phyloP scores from a whole-genome alignment of 495 filamentous ascomycete genomes.

The Lasiosphaeria ovina region DNA sequence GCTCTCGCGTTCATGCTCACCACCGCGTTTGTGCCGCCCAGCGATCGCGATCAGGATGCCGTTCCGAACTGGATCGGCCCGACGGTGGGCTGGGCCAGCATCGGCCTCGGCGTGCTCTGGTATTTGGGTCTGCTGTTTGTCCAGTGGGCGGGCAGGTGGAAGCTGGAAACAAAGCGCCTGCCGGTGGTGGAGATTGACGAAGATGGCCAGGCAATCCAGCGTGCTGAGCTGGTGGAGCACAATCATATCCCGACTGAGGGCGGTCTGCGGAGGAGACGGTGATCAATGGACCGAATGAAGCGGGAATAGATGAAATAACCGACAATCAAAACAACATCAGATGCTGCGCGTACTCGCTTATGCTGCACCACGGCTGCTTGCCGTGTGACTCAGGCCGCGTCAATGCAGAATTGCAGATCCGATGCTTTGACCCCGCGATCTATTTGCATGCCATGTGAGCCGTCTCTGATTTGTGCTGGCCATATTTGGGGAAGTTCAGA shows the following conservation, averaged over 20 bases:
- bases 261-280: too few species aligned
- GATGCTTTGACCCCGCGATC: too few species aligned
- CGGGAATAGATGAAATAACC: too few species aligned
- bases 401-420: too few species aligned
- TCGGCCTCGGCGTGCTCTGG: constrained; percentile 1
- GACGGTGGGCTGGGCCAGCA: constrained; percentile 1
- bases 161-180: constrained; percentile 1
- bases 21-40: not conserved
- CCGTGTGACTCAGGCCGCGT: too few species aligned
- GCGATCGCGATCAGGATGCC: not conserved
- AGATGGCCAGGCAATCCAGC: constrained; percentile 8
- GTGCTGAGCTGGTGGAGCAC: constrained; percentile 3
- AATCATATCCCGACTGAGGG: not conserved
- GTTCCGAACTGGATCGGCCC: constrained; percentile 4
- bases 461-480: too few species aligned
- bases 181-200: constrained; percentile 8
- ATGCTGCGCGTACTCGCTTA: too few species aligned
- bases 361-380: too few species aligned
- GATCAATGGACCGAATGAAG: too few species aligned
- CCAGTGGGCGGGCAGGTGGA: constrained; percentile 6
- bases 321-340: too few species aligned
- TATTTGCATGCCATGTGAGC: too few species aligned
- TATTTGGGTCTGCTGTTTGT: constrained; percentile 4
- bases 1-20: not conserved
- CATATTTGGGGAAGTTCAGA: too few species aligned